Base-by-base conservation (phyloP, 139 green algal genomes). In the Pseudopediastrum boryanum region DNA sequence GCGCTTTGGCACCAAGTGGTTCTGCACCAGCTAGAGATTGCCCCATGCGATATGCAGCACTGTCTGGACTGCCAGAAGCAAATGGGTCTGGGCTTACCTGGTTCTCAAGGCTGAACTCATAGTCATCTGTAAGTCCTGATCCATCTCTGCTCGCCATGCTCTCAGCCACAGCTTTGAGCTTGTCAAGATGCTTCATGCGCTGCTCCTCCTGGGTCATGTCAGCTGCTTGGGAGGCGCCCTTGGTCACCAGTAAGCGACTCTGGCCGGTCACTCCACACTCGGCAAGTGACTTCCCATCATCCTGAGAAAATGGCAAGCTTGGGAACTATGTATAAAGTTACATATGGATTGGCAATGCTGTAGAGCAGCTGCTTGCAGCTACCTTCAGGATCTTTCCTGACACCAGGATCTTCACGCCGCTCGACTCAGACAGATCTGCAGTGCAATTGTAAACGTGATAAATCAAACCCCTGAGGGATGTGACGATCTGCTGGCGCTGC, bases 61-160 rank as follows among this genome's bases (percentile, higher is more conserved):
- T 23, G n/a, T 48, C 33, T 46, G 13, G 27, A 23, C 23, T 10
- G 65, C 36, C 8, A 3, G 42, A 2, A 31, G 1, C 0, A 23
- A 0, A n/a, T n/a, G n/a, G n/a, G n/a, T n/a, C n/a, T n/a, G n/a
- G n/a, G n/a, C 29, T 27, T 46, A 88, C 83, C 84, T 91, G 86
- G 64, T 92, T 89, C 33, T 90, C 85, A 12, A 93, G 71, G 27
- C 69, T 58, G 19, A 91, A 76, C 4, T 85, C 75, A 6, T 83
- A 86, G 21, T 56, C 43, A 58, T 68, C 80, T 75, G 41, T 80
- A 31, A 77, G 61, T 10, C 62, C 71, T 16, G 62, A 43, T 54
- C 66, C 74, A 67, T 76, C 50, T 0, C 86, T 69, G 8, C 38
- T 50, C 0, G 84, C 72, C 35, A 93, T 62, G 27, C 59, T 74